A percentile compares a stretch with the other conserved stretches of the same genome.
These are phyloP conservation scores for Penicillium hordei DNA, from an alignment of 2,329 filamentous ascomycete genomes.

Conservation along the genomic window DNA sequence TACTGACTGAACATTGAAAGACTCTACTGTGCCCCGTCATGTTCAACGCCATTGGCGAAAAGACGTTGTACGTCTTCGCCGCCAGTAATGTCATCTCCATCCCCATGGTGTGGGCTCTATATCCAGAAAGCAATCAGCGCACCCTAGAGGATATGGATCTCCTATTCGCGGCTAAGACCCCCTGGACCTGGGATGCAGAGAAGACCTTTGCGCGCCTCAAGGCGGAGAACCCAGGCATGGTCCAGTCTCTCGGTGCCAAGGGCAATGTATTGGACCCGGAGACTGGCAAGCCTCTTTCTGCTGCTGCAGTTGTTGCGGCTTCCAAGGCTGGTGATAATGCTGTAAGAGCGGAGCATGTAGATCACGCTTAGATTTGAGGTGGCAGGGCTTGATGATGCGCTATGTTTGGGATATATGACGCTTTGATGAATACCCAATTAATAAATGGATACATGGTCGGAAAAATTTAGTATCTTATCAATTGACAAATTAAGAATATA, in stretches of 20 bases:
- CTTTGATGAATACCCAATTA: background rate
- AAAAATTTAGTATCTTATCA: too few relatives aligned
- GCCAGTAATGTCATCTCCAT: conserved; percentile 65
- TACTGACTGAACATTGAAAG: conserved; percentile 23
- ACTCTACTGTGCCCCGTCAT: conserved; percentile 59
- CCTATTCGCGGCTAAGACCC: conserved; percentile 65
- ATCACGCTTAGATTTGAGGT: conserved; percentile 10
- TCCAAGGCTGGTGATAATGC: conserved; percentile 8
- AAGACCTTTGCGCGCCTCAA: conserved; percentile 62
- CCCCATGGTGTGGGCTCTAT: conserved; percentile 70
- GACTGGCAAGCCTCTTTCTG: conserved; percentile 24
- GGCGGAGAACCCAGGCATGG: conserved; percentile 57
- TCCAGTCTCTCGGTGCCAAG: conserved; percentile 40
- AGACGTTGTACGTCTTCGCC: conserved; percentile 73
- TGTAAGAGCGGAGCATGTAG: conserved; percentile 20
- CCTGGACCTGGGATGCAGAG: conserved; percentile 72
- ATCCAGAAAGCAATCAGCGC: conserved; percentile 71
- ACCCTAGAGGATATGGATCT: conserved; percentile 75
- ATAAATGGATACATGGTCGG: background rate
- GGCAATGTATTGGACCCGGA: conserved; percentile 36
- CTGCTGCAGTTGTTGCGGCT: conserved; percentile 1
- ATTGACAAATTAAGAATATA: background rate
- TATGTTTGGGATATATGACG: background rate
- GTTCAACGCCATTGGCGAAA: conserved; percentile 64
- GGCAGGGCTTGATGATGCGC: background rate